Conservation (phyloP, 2,329 filamentous ascomycete genomes). For the Botrytis sinoallii region DNA sequence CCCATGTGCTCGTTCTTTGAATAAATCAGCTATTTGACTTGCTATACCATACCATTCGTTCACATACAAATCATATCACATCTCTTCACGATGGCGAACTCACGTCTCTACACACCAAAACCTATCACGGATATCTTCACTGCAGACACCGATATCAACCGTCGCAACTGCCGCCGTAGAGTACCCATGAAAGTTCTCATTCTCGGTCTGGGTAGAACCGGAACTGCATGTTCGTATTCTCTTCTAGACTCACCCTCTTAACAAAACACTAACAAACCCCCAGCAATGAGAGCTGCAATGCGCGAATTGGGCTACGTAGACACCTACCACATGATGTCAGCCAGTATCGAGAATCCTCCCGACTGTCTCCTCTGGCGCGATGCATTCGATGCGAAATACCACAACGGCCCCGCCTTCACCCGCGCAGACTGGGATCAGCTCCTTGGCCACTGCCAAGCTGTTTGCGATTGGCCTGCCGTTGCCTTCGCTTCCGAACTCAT, state of each 20-base stretch:
- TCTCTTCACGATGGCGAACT: conserved; percentile 24
- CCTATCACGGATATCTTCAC: conserved; percentile 61
- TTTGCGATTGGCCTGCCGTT: conserved; percentile 29
- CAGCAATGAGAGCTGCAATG: conserved; percentile 63
- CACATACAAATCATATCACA: not conserved
- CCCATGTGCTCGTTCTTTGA: not conserved
- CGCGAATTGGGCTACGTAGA: conserved; percentile 64
- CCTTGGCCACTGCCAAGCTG: conserved; percentile 52
- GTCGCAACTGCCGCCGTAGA: conserved; percentile 59
- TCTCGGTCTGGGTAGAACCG: conserved; percentile 66
- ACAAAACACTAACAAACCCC: not conserved
- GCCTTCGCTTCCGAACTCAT: conserved; percentile 36
- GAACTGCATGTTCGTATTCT: conserved; percentile 59
- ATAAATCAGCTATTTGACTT: not conserved
- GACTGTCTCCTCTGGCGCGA: conserved; percentile 68
- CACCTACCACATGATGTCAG: conserved; percentile 73
- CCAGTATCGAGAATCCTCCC: conserved; percentile 64
- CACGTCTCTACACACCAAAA: conserved; percentile 37
- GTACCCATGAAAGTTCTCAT: conserved; percentile 72
- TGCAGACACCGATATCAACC: conserved; percentile 64
- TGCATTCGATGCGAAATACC: conserved; percentile 60
- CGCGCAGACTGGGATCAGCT: conserved; percentile 68
- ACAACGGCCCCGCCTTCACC: conserved; percentile 58
- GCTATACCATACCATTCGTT: not conserved
- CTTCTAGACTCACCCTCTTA: not conserved